Evolutionary conservation across 2,329 filamentous ascomycete genomes (phyloP).

Genomic region (Colletotrichum musae): DNA sequence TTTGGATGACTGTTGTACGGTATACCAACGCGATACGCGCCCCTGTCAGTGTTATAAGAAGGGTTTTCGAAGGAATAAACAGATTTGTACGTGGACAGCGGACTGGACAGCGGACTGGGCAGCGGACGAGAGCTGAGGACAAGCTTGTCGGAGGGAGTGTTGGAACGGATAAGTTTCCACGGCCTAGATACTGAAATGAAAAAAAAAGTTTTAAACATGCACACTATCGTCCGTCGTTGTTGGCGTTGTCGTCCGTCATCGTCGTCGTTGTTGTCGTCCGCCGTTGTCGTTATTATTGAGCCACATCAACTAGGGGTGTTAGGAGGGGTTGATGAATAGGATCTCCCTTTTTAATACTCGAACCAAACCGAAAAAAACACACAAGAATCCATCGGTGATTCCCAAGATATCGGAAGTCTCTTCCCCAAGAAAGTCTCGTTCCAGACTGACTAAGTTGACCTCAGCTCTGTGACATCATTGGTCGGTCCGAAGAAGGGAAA

Average conservation of each 20-base stretch:
- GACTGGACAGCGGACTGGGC: slow-evolving; percentile 4
- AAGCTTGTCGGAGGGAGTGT: neutral
- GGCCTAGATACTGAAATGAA: slow-evolving; percentile 20
- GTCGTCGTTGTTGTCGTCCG: no score
- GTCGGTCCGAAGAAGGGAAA: slow-evolving; percentile 28
- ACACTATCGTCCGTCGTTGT: no score
- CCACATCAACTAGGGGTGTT: no score
- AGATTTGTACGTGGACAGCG: slow-evolving; percentile 20
- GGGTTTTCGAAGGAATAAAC: neutral
- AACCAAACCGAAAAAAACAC: no score
- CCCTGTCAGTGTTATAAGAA: slow-evolving; percentile 11
- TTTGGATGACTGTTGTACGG: slow-evolving; percentile 21
- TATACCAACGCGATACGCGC: neutral
- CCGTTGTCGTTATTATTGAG: no score
- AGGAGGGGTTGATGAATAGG: no score
- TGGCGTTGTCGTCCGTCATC: no score
- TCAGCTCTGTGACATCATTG: slow-evolving; percentile 24
- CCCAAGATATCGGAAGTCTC: no score
- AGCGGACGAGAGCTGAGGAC: slow-evolving; percentile 6
- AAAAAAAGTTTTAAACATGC: neutral
- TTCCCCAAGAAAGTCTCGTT: neutral
- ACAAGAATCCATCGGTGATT: no score
- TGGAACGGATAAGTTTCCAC: slow-evolving; percentile 13
- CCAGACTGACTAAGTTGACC: slow-evolving; percentile 2
- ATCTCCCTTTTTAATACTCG: no score